phyloP scores from a whole-genome alignment of 768 basidiomycete species.

The Cantharellus cinnabarinus region DNA sequence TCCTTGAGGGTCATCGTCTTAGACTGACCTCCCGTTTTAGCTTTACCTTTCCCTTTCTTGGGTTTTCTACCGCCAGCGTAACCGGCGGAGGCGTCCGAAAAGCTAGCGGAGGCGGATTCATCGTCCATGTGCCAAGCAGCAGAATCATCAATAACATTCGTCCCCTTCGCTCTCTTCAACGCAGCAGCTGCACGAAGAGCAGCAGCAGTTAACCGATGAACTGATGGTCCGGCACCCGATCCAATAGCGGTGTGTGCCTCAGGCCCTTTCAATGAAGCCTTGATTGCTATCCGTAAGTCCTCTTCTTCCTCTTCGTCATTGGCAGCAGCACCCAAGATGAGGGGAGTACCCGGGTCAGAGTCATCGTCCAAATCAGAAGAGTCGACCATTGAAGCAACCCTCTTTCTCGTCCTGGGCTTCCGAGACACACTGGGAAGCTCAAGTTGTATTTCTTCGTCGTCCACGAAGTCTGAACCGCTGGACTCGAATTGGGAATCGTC shows the following conservation, averaged over 20 bases:
- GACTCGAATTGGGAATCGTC: not conserved
- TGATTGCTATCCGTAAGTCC: constrained; percentile 38
- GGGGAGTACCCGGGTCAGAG: constrained; percentile 11
- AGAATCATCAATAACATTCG: constrained; percentile 22
- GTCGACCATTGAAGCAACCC: constrained; percentile 9
- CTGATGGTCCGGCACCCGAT: not conserved
- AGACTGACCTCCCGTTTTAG: not conserved
- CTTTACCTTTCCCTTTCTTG: not conserved
- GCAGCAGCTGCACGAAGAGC: constrained; percentile 17
- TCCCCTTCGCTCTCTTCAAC: constrained; percentile 6
- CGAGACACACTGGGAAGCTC: not conserved
- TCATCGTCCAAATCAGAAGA: constrained; percentile 17
- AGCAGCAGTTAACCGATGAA: constrained; percentile 4
- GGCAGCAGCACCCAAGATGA: not conserved
- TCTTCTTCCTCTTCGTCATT: constrained; percentile 25
- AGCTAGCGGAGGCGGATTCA: not conserved
- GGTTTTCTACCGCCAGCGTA: not conserved
- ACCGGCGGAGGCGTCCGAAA: not conserved
- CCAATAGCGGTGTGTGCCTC: constrained; percentile 14
- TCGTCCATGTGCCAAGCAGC: not conserved
- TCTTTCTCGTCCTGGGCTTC: not conserved
- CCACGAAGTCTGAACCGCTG: not conserved
- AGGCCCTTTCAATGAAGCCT: constrained; percentile 28
- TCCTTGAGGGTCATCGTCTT: not conserved
- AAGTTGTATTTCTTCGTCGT: not conserved